A percentile compares a stretch with the other conserved stretches of the same genome.
phyloP scores from a whole-genome alignment of 768 basidiomycete species.

The Mycena amicta region DNA sequence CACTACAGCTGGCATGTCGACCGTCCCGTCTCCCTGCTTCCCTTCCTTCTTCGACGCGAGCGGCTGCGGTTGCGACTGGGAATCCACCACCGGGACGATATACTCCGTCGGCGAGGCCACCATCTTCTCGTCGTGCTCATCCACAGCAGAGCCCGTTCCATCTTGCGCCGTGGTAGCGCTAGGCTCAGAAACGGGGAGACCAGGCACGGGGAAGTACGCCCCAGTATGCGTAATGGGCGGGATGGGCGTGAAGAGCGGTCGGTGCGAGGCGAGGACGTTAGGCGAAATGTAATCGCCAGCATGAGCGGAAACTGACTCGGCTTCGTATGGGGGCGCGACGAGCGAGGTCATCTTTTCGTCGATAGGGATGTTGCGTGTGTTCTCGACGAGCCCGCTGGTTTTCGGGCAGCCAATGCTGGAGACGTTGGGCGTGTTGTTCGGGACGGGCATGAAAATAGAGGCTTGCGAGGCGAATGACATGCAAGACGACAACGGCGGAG shows the following conservation, averaged over 20 bases:
- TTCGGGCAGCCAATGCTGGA: background rate
- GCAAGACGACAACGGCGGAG: background rate
- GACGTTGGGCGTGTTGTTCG: background rate
- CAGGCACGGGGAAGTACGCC: background rate
- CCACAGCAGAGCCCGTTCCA: too few relatives aligned
- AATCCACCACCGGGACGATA: too few relatives aligned
- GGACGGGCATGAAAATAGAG: background rate
- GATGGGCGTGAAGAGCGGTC: background rate
- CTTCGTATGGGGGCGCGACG: background rate
- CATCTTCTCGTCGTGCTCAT: too few relatives aligned
- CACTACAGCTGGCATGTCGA: background rate
- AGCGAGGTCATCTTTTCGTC: background rate
- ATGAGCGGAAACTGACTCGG: background rate
- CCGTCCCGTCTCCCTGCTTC: background rate
- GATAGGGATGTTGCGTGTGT: background rate
- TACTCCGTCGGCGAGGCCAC: too few relatives aligned
- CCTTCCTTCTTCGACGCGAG: background rate
- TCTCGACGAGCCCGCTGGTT: background rate
- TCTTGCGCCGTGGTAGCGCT: too few relatives aligned
- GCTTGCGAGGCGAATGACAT: background rate
- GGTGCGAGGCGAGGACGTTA: background rate
- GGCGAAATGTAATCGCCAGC: background rate
- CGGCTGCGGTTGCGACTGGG: too few relatives aligned
- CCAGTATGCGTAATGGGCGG: background rate
- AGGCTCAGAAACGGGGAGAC: too few relatives aligned